Base-by-base conservation (phyloP, 2,329 filamentous ascomycete species). In the Colletotrichum abscissum region DNA sequence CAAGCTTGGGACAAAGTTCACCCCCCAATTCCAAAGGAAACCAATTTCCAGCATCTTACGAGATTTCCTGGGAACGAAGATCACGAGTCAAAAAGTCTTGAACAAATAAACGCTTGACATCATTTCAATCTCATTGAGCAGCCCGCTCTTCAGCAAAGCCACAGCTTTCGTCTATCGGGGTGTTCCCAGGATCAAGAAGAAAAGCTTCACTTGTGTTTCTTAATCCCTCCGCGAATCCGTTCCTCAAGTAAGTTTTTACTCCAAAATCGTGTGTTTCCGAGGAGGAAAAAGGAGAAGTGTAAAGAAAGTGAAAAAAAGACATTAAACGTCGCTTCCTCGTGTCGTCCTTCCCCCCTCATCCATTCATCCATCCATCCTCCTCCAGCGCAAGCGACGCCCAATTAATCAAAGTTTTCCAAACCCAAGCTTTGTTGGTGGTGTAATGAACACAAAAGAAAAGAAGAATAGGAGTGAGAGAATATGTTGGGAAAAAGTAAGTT, bases 301-400 rank as follows among this genome's bases (percentile, higher is more conserved):
- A 42, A 42, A 42, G 38, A 42, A 42, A 16, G 16, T 14, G 12
- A 5, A 16, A 16, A 55, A 24, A 56, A 64, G 38, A 55, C 65
- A 69, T 69, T 64, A 69, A 69, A 64, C 58, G 59, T 69, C 65
- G 69, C 58, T 49, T 28, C 42, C 35, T 33, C n/a, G 52, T 22
- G 9, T 66, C 38, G 22, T 46, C 54, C 24, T 5, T 19, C 3
- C 42, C 42, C 4, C 42, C 16, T 46, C 7, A 14, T 33, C 30
- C 30, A 49, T 49, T 7, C 16, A n/a, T 46, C 19, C 57, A 14
- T 16, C 59, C 54, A 35, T 35, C 33, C 11, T 42, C 38, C 54
- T 14, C 33, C 33, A 8, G 42, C 52, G 12, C 22, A n/a, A 11
- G 58, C 69, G 42, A 63, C 59, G 59, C 42, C 55, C 59, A 60